A percentile compares a stretch with the other conserved stretches of the same genome.
Evolutionary conservation across 768 basidiomycete species (phyloP).

Genomic region (Phylloporus arenicola): DNA sequence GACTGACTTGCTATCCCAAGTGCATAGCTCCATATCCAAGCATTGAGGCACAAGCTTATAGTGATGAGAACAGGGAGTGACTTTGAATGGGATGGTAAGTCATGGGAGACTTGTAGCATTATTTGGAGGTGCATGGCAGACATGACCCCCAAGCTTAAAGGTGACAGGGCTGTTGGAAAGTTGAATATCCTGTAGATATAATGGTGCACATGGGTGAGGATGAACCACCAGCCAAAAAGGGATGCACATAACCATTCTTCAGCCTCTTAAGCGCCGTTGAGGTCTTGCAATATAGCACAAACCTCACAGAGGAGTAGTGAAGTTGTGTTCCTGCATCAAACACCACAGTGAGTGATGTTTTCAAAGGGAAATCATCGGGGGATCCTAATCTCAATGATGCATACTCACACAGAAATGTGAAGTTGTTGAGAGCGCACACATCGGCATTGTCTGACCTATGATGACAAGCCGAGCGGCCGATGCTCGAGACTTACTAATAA

Average conservation of each 20-base stretch:
- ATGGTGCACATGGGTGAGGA: neutral
- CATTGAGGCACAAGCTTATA: neutral
- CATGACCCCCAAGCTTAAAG: neutral
- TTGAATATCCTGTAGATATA: neutral
- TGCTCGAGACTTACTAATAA: too few relatives aligned
- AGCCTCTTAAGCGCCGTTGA: neutral
- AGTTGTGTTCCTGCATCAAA: neutral
- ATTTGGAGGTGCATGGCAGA: neutral
- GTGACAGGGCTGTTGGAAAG: neutral
- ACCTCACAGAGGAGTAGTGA: neutral
- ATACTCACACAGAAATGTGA: neutral
- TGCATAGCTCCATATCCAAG: neutral
- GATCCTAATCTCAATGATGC: too few relatives aligned
- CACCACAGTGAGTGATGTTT: neutral
- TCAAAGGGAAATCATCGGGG: neutral
- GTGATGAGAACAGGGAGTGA: neutral
- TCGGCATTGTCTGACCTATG: too few relatives aligned
- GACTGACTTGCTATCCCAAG: neutral
- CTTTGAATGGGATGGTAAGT: neutral
- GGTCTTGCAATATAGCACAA: neutral
- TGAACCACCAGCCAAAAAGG: neutral
- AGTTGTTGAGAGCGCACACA: too few relatives aligned
- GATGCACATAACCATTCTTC: neutral
- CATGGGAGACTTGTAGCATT: neutral
- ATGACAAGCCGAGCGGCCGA: too few relatives aligned